A percentile compares a stretch with the other conserved stretches of the same genome.
Evolutionary conservation across 176 grass and related monocot species (phyloP).

Genomic region (Carex parvula): DNA sequence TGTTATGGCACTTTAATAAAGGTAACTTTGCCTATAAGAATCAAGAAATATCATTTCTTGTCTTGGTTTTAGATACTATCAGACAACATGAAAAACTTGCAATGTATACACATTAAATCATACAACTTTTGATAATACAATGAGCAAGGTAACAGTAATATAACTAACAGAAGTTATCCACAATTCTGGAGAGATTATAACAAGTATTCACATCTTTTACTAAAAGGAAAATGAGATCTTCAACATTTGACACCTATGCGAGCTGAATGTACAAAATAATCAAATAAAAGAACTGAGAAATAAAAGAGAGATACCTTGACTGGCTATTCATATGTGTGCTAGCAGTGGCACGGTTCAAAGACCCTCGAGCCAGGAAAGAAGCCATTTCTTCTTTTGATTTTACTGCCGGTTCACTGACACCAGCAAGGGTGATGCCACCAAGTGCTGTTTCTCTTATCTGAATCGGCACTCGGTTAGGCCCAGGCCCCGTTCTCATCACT

Average conservation of each 20-base stretch:
- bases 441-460: conserved; percentile 85
- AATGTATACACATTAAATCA: neutral
- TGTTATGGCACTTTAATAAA: neutral
- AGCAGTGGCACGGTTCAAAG: conserved; percentile 72
- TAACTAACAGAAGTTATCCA: neutral
- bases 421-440: conserved; percentile 82
- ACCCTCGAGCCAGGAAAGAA: conserved; percentile 59
- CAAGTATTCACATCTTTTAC: neutral
- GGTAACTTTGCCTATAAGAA: neutral
- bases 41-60: neutral
- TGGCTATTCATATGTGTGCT: conserved; percentile 69
- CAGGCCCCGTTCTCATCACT: conserved; percentile 32
- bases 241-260: neutral
- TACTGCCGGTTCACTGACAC: conserved; percentile 83
- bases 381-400: conserved; percentile 97
- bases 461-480: conserved; percentile 67
- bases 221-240: neutral
- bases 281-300: neutral
- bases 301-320: conserved; percentile 34
- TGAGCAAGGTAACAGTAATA: neutral
- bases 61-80: neutral
- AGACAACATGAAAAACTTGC: neutral
- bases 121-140: neutral
- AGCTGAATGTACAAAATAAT: neutral
- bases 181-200: neutral